These are phyloP conservation scores for Incumbomyces lentus DNA, from an alignment of 2,329 filamentous ascomycete genomes.

Conservation along the genomic window DNA sequence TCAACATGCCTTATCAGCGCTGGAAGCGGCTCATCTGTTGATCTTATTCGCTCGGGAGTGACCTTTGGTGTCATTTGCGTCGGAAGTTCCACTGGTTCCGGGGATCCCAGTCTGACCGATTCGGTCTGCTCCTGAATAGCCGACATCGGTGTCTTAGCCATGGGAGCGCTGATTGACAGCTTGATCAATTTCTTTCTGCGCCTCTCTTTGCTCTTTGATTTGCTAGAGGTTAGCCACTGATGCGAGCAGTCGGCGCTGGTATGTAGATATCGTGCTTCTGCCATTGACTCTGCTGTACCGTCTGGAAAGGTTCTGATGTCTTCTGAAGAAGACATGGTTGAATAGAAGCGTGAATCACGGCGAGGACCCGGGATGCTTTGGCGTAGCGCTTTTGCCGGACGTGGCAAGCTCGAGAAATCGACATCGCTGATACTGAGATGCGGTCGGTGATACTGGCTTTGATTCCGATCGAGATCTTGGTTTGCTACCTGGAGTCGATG, in stretches of 20 bases:
- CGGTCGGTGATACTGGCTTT: constrained; percentile 14
- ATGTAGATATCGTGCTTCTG: constrained; percentile 4
- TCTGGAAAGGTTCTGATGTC: constrained; percentile 6
- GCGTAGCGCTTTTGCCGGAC: constrained; percentile 10
- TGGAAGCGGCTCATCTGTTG: neutral
- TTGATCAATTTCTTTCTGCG: constrained; percentile 22
- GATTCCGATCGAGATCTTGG: constrained; percentile 10
- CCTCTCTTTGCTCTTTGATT: constrained; percentile 23
- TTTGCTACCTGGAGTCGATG: constrained; percentile 10
- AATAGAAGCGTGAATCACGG: constrained; percentile 3
- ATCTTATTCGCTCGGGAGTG: constrained; percentile 23
- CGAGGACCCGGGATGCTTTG: constrained; percentile 12
- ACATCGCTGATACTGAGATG: constrained; percentile 15
- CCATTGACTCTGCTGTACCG: constrained; percentile 2
- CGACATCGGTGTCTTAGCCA: constrained; percentile 24
- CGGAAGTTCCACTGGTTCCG: constrained; percentile 21
- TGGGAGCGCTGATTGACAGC: constrained; percentile 23
- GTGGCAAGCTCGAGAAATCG: constrained; percentile 14
- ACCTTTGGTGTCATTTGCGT: constrained; percentile 25
- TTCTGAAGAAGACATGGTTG: neutral
- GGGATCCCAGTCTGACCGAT: constrained; percentile 8
- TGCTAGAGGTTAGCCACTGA: constrained; percentile 24
- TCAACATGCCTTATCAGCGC: neutral
- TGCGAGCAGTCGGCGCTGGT: constrained; percentile 25
- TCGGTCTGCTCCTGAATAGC: constrained; percentile 22